Conservation (phyloP, 148 eudicot species). For the Talinum fruticosum region DNA sequence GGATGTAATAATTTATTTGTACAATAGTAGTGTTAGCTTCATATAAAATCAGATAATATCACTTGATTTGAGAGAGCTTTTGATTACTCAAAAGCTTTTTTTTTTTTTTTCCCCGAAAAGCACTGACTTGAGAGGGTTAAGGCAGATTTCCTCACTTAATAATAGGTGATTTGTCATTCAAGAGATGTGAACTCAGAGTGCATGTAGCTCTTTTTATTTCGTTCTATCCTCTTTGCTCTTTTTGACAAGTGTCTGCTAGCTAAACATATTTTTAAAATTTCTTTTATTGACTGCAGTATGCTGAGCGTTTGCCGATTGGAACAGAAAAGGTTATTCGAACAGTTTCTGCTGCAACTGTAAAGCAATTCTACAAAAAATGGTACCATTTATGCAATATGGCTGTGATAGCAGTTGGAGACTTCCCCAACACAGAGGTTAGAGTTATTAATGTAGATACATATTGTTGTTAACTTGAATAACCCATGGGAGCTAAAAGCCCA, state of each 20-base stretch:
- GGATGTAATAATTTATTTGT: not conserved
- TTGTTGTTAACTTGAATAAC: conserved; percentile 4
- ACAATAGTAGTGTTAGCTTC: not conserved
- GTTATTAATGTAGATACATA: conserved; percentile 10
- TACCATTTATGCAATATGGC: conserved; percentile 81
- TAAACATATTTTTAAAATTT: not conserved
- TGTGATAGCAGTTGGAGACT: conserved; percentile 88
- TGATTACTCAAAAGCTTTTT: no score
- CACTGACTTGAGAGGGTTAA: no score
- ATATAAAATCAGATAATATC: not conserved
- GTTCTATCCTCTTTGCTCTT: not conserved
- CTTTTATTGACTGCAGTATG: conserved; percentile 53
- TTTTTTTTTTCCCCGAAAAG: no score
- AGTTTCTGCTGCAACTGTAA: conserved; percentile 64
- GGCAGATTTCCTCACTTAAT: no score
- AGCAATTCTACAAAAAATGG: conserved; percentile 73
- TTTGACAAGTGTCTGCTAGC: not conserved
- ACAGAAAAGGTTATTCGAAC: conserved; percentile 72
- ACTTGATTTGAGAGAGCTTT: not conserved
- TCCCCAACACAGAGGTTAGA: conserved; percentile 67
- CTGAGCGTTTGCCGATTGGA: conserved; percentile 89
- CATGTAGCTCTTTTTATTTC: not conserved
- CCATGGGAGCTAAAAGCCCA: conserved; percentile 7
- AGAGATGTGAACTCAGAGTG: not conserved
- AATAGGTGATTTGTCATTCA: not conserved